These are phyloP conservation scores for Furcasterigmium sp. DNA, from an alignment of 2,329 filamentous ascomycete genomes.

Conservation along the genomic window DNA sequence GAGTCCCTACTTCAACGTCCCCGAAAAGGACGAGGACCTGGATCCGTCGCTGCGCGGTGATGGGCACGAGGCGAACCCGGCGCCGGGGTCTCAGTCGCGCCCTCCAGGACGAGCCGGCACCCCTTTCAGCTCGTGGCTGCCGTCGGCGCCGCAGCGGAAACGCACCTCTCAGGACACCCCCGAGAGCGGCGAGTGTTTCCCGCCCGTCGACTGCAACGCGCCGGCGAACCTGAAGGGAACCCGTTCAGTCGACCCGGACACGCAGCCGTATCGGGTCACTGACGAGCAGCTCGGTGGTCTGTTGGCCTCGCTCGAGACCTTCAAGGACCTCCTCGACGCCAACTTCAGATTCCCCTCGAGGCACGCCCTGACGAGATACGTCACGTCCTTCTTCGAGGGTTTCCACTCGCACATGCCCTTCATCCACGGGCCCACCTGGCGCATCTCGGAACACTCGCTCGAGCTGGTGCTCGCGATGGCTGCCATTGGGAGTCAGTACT, in stretches of 20 bases:
- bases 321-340: constrained; percentile 20
- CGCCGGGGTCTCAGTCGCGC: constrained; percentile 7
- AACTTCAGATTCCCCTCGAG: constrained; percentile 26
- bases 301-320: constrained; percentile 16
- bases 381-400: constrained; percentile 29
- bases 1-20: constrained; percentile 28
- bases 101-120: constrained; percentile 19
- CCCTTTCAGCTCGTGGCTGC: constrained; percentile 30
- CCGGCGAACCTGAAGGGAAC: too few relatives aligned
- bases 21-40: constrained; percentile 14
- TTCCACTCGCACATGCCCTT: constrained; percentile 33
- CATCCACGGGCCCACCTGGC: constrained; percentile 28
- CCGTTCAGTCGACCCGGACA: constrained; percentile 12
- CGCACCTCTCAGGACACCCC: constrained; percentile 17
- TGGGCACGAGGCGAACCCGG: constrained; percentile 8
- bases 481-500: constrained; percentile 30
- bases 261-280: constrained; percentile 18
- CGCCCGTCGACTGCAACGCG: not conserved
- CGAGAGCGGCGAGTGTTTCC: not conserved
- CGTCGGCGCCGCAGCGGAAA: constrained; percentile 28
- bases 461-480: constrained; percentile 26
- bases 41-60: constrained; percentile 13
- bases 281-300: constrained; percentile 26
- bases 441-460: constrained; percentile 20
- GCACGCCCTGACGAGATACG: constrained; percentile 27